A percentile compares a stretch with the other conserved stretches of the same genome.
These are phyloP conservation scores for Adansonia madagascariensis DNA, from an alignment of 441 rosid species.

Conservation along the genomic window DNA sequence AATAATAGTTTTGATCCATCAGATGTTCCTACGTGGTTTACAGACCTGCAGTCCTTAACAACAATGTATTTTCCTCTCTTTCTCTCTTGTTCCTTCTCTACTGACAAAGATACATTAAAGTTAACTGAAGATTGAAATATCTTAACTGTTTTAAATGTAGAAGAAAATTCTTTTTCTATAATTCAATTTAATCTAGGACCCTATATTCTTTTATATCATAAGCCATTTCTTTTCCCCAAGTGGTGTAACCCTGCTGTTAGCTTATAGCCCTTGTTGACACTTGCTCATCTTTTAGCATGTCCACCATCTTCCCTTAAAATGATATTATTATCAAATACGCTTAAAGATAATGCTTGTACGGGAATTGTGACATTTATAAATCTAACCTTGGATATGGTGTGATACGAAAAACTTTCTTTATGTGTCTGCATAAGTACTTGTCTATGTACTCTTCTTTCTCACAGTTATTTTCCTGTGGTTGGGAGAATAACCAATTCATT, in stretches of 20 bases:
- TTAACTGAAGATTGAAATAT: not conserved
- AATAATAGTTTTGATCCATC: constrained; percentile 59
- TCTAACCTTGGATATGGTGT: not conserved
- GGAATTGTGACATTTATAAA: not conserved
- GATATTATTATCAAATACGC: not conserved
- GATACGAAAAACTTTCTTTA: not conserved
- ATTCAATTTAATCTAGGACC: not conserved
- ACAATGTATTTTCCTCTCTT: constrained; percentile 58
- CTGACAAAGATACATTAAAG: not conserved
- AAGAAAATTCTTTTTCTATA: not conserved
- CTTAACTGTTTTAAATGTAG: not conserved
- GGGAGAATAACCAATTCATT: constrained; percentile 16
- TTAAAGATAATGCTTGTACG: not conserved
- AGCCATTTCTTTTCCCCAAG: not conserved
- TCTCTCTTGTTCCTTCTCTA: not conserved
- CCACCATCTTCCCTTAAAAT: not conserved
- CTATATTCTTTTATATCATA: not conserved
- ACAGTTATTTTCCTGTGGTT: not conserved
- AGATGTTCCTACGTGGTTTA: constrained; percentile 60
- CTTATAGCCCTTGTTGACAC: not conserved
- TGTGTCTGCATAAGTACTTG: not conserved
- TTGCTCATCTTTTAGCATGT: not conserved
- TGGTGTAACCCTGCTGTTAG: not conserved
- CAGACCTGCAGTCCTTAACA: constrained; percentile 48
- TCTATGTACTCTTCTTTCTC: not conserved